These are phyloP conservation scores for Silene latifolia DNA, from an alignment of 148 eudicot species.

Conservation along the genomic window DNA sequence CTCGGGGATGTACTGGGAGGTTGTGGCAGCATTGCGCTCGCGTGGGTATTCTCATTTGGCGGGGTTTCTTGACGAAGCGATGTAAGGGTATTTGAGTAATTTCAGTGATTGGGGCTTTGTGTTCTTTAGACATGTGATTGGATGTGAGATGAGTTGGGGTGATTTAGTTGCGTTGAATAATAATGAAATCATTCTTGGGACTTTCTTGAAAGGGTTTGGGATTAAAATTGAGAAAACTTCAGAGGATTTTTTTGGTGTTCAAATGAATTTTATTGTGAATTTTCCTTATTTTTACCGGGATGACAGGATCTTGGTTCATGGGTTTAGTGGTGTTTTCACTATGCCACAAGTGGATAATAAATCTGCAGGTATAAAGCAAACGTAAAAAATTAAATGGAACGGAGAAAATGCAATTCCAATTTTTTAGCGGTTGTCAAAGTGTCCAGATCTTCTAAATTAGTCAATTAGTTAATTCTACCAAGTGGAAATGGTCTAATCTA, in stretches of 20 bases:
- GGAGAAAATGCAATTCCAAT: too few relatives aligned
- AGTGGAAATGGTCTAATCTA: too few relatives aligned
- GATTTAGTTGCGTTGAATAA: conserved; percentile 28
- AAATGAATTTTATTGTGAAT: conserved; percentile 42
- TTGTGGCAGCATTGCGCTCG: conserved; percentile 36
- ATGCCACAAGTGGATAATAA: too few relatives aligned
- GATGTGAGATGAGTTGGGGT: conserved; percentile 36
- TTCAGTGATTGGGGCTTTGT: conserved; percentile 32
- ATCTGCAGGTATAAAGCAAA: too few relatives aligned
- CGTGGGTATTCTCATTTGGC: conserved; percentile 57
- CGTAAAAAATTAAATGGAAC: too few relatives aligned
- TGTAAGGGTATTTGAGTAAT: conserved; percentile 36
- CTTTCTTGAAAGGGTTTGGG: conserved; percentile 44
- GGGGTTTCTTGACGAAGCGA: conserved; percentile 46
- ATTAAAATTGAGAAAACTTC: conserved; percentile 25
- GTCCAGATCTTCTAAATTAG: too few relatives aligned
- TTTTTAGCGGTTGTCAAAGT: too few relatives aligned
- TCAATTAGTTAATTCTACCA: too few relatives aligned
- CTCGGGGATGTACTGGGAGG: conserved; percentile 25
- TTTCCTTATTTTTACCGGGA: conserved; percentile 40
- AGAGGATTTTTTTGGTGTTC: conserved; percentile 32
- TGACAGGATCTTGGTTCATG: conserved; percentile 51
- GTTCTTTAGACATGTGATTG: conserved; percentile 50
- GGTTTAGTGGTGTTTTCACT: conserved; percentile 36
- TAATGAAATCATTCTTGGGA: conserved; percentile 27